phyloP scores from a whole-genome alignment of 441 rosid genomes.

The Brassica hybrid region DNA sequence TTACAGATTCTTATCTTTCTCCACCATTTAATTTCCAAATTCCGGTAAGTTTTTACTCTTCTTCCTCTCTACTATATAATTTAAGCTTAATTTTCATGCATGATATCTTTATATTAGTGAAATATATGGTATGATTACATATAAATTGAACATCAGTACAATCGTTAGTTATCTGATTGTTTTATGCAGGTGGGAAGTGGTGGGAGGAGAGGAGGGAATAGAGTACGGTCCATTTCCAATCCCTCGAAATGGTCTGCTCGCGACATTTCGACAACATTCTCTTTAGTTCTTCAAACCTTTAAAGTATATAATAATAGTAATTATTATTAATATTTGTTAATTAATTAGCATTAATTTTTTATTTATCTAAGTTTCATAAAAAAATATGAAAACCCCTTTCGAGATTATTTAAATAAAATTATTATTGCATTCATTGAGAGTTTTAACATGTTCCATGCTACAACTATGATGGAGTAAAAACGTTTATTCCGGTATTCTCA shows the following conservation, averaged over 20 bases:
- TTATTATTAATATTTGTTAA: no score
- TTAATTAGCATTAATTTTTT: no score
- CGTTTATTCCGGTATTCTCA: no score
- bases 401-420: no score
- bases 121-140: background rate
- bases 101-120: background rate
- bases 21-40: constrained; percentile 74
- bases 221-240: constrained; percentile 91
- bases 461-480: no score
- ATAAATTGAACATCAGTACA: background rate
- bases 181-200: constrained; percentile 77
- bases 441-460: no score
- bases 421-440: no score
- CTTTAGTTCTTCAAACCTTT: constrained; percentile 24
- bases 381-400: no score
- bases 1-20: constrained; percentile 75
- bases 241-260: constrained; percentile 74
- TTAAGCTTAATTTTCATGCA: background rate
- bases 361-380: no score
- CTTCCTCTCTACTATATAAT: background rate
- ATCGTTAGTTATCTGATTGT: constrained; percentile 4
- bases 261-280: constrained; percentile 63
- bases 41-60: constrained; percentile 52
- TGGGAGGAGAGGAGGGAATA: constrained; percentile 63
- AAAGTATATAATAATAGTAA: no score